phyloP scores from a whole-genome alignment of 2,329 filamentous ascomycete species.

The Calonectria pteridis region DNA sequence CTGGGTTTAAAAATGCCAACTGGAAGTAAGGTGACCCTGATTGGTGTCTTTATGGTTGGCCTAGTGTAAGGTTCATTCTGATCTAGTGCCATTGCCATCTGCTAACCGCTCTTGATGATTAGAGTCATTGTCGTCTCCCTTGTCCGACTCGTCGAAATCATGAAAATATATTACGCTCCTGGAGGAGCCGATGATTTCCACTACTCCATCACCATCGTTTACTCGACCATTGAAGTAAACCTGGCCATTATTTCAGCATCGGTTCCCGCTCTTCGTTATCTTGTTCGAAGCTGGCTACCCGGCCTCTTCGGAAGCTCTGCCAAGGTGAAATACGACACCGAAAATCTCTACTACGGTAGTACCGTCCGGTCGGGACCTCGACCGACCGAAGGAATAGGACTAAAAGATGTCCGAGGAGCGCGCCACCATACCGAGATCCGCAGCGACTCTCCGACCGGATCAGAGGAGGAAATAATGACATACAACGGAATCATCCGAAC shows the following conservation, averaged over 20 bases:
- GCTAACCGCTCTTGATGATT: background rate
- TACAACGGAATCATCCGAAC: constrained; percentile 50
- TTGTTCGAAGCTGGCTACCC: constrained; percentile 49
- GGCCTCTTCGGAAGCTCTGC: constrained; percentile 41
- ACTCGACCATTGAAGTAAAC: constrained; percentile 51
- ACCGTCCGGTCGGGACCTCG: constrained; percentile 22
- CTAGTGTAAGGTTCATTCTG: constrained; percentile 44
- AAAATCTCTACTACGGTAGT: constrained; percentile 20
- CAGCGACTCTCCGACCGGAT: constrained; percentile 47
- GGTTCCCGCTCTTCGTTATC: constrained; percentile 50
- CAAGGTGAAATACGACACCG: constrained; percentile 26
- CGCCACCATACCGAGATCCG: constrained; percentile 47
- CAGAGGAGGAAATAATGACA: constrained; percentile 54
- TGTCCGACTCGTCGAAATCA: constrained; percentile 45
- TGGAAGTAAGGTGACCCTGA: constrained; percentile 52
- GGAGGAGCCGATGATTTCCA: constrained; percentile 29
- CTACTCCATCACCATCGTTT: constrained; percentile 50
- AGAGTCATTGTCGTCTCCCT: constrained; percentile 49
- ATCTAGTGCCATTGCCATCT: background rate
- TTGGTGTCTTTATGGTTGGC: constrained; percentile 55
- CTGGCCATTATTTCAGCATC: constrained; percentile 53
- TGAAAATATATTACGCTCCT: constrained; percentile 28
- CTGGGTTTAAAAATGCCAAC: constrained; percentile 52
- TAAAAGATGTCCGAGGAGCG: constrained; percentile 42
- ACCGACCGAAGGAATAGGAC: constrained; percentile 25